These are phyloP conservation scores for Nothomitra cinnamomea DNA, from an alignment of 2,329 filamentous ascomycete species.

Conservation along the genomic window DNA sequence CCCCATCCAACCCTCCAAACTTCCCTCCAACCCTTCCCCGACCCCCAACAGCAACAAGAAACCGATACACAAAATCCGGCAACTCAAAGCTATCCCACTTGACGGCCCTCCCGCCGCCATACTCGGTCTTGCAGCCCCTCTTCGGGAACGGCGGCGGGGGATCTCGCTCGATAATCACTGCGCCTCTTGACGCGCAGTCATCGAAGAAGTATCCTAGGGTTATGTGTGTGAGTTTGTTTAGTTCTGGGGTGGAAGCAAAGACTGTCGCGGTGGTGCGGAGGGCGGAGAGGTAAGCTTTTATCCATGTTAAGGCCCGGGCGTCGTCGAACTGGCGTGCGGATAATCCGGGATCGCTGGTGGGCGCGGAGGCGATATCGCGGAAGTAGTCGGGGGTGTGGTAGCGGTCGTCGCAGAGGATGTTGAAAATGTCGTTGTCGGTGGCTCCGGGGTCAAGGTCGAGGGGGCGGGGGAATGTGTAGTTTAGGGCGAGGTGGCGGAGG, in stretches of 20 bases:
- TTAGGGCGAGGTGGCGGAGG: neutral
- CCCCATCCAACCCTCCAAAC: neutral
- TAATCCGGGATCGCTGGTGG: neutral
- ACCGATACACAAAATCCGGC: neutral
- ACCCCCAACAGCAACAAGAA: neutral
- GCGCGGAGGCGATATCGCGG: neutral
- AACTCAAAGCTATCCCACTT: neutral
- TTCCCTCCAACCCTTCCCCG: neutral
- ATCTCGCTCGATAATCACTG: neutral
- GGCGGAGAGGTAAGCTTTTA: neutral
- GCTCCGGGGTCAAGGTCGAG: neutral
- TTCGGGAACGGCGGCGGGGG: too few relatives aligned
- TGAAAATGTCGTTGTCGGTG: neutral
- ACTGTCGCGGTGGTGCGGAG: neutral
- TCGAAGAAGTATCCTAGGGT: neutral
- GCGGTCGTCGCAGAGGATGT: neutral
- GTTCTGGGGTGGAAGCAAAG: neutral
- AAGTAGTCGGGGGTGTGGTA: neutral
- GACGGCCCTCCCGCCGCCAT: neutral
- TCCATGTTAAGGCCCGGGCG: too few relatives aligned
- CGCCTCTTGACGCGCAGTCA: neutral
- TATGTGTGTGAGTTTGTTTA: neutral
- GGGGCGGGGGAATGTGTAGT: neutral
- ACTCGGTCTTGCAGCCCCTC: too few relatives aligned
- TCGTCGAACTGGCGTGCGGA: too few relatives aligned